Evolutionary conservation across 2,329 filamentous ascomycete species (phyloP), one percentile per base, ranked within the genome.

Genomic region (Colletotrichum tropicicola): DNA sequence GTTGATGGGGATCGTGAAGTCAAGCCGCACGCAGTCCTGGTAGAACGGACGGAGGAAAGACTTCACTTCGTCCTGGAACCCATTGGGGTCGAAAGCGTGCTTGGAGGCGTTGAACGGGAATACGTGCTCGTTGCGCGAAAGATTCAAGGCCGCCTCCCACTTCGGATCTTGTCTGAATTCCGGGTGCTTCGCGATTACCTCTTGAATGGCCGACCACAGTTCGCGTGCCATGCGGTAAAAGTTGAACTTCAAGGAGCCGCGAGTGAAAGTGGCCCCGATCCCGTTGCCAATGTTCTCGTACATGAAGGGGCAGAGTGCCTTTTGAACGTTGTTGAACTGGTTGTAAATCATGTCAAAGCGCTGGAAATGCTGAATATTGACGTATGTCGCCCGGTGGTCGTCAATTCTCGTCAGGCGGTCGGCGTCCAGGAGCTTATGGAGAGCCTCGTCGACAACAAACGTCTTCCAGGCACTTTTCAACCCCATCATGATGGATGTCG

Each of bases 341-440:
- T 10, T 4, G 41, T 78, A 71, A 21, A 79, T 71, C 1, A 51
- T 6, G 1, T 39, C 5, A 5, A 78, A 61, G 9, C 32, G 41
- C 2, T 68, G 47, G 28, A 73, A 76, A n/a, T 78, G 70, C 23
- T 52, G 54, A 1, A 70, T 69, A 25, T 77, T 69, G 10, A 81
- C 70, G 58, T 80, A 81, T n/a, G 74, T 76, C 3, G 71, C 70
- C 15, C 80, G 76, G 41, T 81, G 75, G 3, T 70, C 52, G 13
- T 80, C 78, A 23, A 79, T 56, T 7, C 5, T 19, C 8, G 3
- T 35, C 13, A 45, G 13, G 3, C 13, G 32, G 5, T 52, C 30
- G 15, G 27, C n/a, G 9, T 45, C 28, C 3, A 67, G 47, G 8
- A 45, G 15, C 6, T 43, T 13, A 5, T 23, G 7, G 0, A 69